Conservation (phyloP, 495 filamentous ascomycete species). For the Hyaloscypha finlandica region DNA sequence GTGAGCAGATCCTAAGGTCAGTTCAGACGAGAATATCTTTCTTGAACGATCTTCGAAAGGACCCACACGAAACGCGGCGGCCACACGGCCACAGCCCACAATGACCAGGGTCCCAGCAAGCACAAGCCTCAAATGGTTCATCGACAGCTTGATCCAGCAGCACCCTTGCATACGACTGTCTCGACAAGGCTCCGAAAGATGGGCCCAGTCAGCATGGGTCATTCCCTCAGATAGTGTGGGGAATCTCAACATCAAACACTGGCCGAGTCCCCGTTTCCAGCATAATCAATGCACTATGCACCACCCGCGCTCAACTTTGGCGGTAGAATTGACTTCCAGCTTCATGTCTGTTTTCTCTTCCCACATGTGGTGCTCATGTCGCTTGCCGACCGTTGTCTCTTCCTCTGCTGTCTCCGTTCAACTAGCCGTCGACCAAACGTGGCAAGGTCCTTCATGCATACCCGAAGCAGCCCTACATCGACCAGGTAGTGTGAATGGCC, state of each 20-base stretch:
- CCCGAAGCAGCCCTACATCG: constrained; percentile 32
- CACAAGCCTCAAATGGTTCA: constrained; percentile 23
- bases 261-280: constrained; percentile 26
- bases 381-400: constrained; percentile 32
- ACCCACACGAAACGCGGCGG: constrained; percentile 24
- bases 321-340: constrained; percentile 19
- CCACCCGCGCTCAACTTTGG: constrained; percentile 12
- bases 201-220: constrained; percentile 29
- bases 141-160: constrained; percentile 27
- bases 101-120: constrained; percentile 13
- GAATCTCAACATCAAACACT: constrained; percentile 36
- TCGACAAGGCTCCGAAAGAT: constrained; percentile 33
- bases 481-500: constrained; percentile 21
- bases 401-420: constrained; percentile 28
- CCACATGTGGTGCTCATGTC: constrained; percentile 31
- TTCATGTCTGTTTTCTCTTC: constrained; percentile 26
- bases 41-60: constrained; percentile 24
- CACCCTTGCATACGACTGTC: constrained; percentile 27
- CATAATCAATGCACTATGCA: constrained; percentile 36
- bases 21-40: constrained; percentile 30
- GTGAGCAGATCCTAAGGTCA: constrained; percentile 28
- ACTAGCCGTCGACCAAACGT: constrained; percentile 34
- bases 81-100: constrained; percentile 22
- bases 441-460: constrained; percentile 29
- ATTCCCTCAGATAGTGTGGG: constrained; percentile 27